A percentile compares a stretch with the other conserved stretches of the same genome.
These are phyloP conservation scores for Raphidocelis subcapitata DNA, from an alignment of 139 green algal species.

Conservation along the genomic window DNA sequence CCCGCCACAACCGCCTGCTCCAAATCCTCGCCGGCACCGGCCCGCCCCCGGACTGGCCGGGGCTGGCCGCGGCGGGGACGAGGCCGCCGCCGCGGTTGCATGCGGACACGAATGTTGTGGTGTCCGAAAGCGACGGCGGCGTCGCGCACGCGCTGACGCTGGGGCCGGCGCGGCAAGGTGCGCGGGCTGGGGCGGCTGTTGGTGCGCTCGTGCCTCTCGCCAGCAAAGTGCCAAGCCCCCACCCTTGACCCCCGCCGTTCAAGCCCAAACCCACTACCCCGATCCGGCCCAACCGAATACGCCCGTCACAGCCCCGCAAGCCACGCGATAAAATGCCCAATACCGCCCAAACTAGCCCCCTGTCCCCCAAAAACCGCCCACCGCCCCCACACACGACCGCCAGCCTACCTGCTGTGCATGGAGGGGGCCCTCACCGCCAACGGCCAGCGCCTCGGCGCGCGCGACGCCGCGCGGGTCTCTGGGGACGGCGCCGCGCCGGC, in stretches of 20 bases:
- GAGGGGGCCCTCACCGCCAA: constrained; percentile 31
- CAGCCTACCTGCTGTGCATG: constrained; percentile 23
- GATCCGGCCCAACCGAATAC: too few species aligned
- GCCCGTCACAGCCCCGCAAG: too few species aligned
- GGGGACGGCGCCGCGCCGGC: neutral
- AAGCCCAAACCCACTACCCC: too few species aligned
- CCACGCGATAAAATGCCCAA: too few species aligned
- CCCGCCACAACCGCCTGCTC: constrained; percentile 74
- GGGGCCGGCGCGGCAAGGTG: constrained; percentile 42
- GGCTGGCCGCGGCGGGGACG: neutral
- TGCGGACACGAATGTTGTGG: constrained; percentile 74
- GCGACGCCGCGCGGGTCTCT: constrained; percentile 44
- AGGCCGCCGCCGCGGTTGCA: constrained; percentile 55
- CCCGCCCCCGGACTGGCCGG: constrained; percentile 20
- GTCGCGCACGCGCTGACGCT: constrained; percentile 38
- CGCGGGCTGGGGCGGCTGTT: neutral
- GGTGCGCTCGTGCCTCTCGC: neutral
- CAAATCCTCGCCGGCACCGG: constrained; percentile 65
- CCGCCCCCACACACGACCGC: too few species aligned
- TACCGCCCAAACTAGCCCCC: too few species aligned
- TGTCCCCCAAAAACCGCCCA: too few species aligned
- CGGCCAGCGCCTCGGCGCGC: constrained; percentile 22
- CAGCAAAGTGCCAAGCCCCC: too few species aligned
- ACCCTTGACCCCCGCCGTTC: too few species aligned
- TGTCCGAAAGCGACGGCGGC: constrained; percentile 61